Percentiles rank a stretch among this genome's conserved stretches.
These are phyloP conservation scores for Pleurotus tuoliensis DNA, from an alignment of 768 basidiomycete species.

Conservation along the genomic window DNA sequence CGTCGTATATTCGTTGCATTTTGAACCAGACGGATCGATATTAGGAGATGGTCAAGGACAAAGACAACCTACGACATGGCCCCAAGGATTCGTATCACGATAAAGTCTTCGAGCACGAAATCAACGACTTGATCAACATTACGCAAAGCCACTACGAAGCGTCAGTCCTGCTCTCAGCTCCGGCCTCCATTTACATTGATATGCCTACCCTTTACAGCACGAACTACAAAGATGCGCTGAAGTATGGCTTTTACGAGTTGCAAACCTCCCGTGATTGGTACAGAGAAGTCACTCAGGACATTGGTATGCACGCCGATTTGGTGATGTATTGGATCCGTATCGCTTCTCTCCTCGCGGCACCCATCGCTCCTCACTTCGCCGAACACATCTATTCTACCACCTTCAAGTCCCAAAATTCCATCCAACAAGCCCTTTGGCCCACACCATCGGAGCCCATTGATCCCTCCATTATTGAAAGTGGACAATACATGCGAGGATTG, in stretches of 20 bases:
- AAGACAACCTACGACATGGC: constrained; percentile 70
- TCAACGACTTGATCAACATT: constrained; percentile 79
- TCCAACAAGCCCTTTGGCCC: constrained; percentile 87
- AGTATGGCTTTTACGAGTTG: constrained; percentile 94
- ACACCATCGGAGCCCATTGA: constrained; percentile 58
- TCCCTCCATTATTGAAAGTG: constrained; percentile 63
- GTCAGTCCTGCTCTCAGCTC: constrained; percentile 44
- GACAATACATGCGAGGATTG: constrained; percentile 84
- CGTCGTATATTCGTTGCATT: neutral
- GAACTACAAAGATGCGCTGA: constrained; percentile 93
- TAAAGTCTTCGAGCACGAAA: constrained; percentile 84
- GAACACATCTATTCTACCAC: constrained; percentile 83
- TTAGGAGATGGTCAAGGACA: constrained; percentile 78
- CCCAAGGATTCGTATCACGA: constrained; percentile 78
- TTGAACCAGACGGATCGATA: neutral
- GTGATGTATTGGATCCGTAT: constrained; percentile 80
- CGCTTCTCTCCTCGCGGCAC: constrained; percentile 76
- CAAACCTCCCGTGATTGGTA: constrained; percentile 94
- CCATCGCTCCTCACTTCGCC: constrained; percentile 90
- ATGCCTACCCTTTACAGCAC: constrained; percentile 46
- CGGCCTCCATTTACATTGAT: neutral
- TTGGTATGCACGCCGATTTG: constrained; percentile 90
- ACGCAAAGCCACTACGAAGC: constrained; percentile 78
- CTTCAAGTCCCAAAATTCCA: constrained; percentile 67
- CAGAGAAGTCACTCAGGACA: constrained; percentile 83